These are phyloP conservation scores for Malus hybrid DNA, from an alignment of 331 rosid genomes.

Conservation along the genomic window DNA sequence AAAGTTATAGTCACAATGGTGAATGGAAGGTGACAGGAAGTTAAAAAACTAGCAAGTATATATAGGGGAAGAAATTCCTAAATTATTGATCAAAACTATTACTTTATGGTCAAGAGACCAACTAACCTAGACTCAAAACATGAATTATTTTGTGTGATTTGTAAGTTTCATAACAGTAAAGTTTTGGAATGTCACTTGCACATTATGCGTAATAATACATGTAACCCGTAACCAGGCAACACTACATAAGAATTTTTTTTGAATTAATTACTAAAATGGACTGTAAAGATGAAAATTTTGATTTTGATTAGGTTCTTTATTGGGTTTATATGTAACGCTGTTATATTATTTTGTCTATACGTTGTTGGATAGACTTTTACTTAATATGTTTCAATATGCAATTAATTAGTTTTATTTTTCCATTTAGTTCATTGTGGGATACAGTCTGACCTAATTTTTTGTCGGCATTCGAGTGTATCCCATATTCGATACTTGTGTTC, in stretches of 20 bases:
- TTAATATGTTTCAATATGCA: not conserved
- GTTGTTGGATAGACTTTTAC: not conserved
- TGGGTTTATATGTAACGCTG: not conserved
- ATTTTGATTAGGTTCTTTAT: not conserved
- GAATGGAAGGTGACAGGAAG: not conserved
- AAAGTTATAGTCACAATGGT: not conserved
- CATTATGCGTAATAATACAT: not conserved
- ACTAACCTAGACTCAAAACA: not conserved
- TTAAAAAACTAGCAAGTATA: not conserved
- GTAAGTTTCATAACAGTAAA: not conserved
- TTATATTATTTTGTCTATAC: not conserved
- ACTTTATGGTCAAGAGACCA: not conserved
- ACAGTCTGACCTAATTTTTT: not conserved
- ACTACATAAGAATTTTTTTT: not conserved
- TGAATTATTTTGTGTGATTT: not conserved
- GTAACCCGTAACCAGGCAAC: not conserved
- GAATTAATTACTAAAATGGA: not conserved
- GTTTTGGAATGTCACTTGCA: not conserved
- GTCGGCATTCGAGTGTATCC: not conserved
- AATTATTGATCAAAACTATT: not conserved
- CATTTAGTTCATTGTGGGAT: not conserved
- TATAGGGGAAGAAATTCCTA: not conserved
- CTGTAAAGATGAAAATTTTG: not conserved
- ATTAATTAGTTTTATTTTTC: not conserved
- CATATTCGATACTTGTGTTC: not conserved